Base-by-base conservation (phyloP, 2,329 filamentous ascomycete genomes). In the Penicillium brevicompactum region DNA sequence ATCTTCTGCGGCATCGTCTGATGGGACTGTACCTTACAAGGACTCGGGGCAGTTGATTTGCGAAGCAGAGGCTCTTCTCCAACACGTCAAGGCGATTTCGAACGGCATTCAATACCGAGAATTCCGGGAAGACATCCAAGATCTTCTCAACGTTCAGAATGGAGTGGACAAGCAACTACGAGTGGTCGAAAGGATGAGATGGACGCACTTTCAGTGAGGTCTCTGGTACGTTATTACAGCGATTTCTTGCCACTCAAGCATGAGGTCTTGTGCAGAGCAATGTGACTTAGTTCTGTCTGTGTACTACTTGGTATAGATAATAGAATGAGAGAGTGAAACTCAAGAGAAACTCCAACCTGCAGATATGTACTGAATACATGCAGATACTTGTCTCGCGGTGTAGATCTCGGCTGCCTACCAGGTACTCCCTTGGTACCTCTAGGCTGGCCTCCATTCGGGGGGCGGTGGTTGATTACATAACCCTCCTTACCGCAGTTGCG, bases 11-110 rank as follows among this genome's bases (percentile, higher is more conserved):
- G 87, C 86, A 9, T 46, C 37, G 6, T 82, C 89, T 56, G 88
- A 87, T 67, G 90, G 84, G 8, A 83, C 93, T 58, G 80, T 97
- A 46, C 88, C 88, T 1, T 97, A 96, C 79, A 95, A 93, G 74
- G 92, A 97, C 65, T 91, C 96, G 65, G 94, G 94, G 1, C 78
- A 97, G 56, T 78, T 99, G 41, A 80, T 99, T 4, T 96, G 91
- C 71, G 93, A 99, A 71, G 88, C 93, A 4, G 92, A 97, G 65
- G 82, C 92, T 30, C 79, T 99, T 49, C 85, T 92, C 44, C 84
- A 84, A 64, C 82, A 89, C 43, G 88, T 88, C 2, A 79, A 80
- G 49, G 80, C 77, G 21, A 76, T 92, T 40, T 84, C 97, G 62
- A 91, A 91, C 0, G 80, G 84, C 1, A 84, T 90, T 42, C 83